Evolutionary conservation across 495 filamentous ascomycete species (phyloP), one percentile per base, ranked within the genome.

Genomic region (Xylaria sp.): DNA sequence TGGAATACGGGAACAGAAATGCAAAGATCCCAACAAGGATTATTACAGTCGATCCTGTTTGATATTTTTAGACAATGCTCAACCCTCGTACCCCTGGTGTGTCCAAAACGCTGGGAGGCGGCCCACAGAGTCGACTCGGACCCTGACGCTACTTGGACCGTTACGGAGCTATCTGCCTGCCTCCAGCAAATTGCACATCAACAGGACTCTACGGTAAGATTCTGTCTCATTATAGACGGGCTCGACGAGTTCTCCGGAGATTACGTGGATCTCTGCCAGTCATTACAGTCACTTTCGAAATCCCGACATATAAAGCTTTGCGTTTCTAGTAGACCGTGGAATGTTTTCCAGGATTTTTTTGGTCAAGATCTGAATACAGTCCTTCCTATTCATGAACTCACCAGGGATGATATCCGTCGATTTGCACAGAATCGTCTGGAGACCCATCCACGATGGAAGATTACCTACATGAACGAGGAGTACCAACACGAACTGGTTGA

Each of bases 311-410:
- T 58, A 0, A 58, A 58, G 29, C 53, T 58, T 1, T 58, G 53
- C 35, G 53, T 58, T 29, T 58, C 53, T 58, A 58, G 53, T 35
- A 31, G 53, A 2, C 53, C 53, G 15, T 58, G 53, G 53, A 58
- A 58, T 58, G 53, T 58, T 0, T 58, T 58, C 14, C 26, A 58
- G 6, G 53, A 58, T 7, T 35, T 58, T 17, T 58, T 58, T 35
- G 53, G 53, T 12, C 26, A 58, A 17, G 19, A 35, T 3, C 29
- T 14, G 5, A n/a, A 8, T n/a, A 31, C 53, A 5, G 35, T 2
- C 2, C 29, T 58, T 31, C 35, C 14, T 35, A 35, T 58, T 15
- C 53, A 35, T 29, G 53, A 58, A 7, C 2, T 15, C 7, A 58
- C 53, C 1, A 0, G 17, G 29, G 26, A 58, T 0, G 53, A 58